Conservation (phyloP, 2,329 filamentous ascomycete species). For the Alternaria sp. region DNA sequence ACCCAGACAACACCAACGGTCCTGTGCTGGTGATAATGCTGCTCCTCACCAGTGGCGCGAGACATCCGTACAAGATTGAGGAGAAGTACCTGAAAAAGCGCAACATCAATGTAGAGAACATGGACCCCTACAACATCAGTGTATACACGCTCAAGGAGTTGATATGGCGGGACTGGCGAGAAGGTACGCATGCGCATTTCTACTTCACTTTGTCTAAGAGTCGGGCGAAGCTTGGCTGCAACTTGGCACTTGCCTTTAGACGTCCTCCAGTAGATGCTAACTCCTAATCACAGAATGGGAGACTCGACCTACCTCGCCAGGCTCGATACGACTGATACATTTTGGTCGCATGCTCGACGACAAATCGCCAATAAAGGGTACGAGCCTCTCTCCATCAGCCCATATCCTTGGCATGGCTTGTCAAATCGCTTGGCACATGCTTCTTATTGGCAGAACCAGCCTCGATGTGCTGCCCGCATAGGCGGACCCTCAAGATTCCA, state of each 20-base stretch:
- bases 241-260: neutral
- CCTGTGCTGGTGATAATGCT: conserved; percentile 77
- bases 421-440: conserved; percentile 25
- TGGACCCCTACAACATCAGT: conserved; percentile 87
- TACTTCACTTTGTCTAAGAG: neutral
- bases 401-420: conserved; percentile 34
- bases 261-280: conserved; percentile 25
- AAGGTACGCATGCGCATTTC: conserved; percentile 58
- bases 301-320: conserved; percentile 81
- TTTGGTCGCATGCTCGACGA: conserved; percentile 92
- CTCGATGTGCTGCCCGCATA: conserved; percentile 12
- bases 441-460: conserved; percentile 21
- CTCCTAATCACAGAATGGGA: conserved; percentile 74
- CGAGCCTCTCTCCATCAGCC: conserved; percentile 36
- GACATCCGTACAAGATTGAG: conserved; percentile 90
- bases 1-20: conserved; percentile 51
- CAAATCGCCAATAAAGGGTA: conserved; percentile 84
- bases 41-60: conserved; percentile 79
- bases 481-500: neutral
- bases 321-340: conserved; percentile 87
- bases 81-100: conserved; percentile 84
- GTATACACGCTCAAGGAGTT: conserved; percentile 94
- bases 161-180: conserved; percentile 90
- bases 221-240: neutral
- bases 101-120: conserved; percentile 76